phyloP scores from a whole-genome alignment of 2,329 filamentous ascomycete species.

The Aspergillus candidus region DNA sequence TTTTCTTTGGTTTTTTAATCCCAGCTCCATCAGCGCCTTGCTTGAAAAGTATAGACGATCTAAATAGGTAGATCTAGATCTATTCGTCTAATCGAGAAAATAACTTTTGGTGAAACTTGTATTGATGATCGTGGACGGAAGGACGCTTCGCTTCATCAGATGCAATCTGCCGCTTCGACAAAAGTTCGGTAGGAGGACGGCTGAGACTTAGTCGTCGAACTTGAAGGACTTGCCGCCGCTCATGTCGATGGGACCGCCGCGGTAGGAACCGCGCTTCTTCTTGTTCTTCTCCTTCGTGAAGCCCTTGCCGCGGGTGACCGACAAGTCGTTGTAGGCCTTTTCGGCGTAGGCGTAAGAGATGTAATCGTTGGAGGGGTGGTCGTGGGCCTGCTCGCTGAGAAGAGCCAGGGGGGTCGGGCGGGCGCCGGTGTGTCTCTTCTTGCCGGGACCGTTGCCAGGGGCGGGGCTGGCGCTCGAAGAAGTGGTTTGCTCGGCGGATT shows the following conservation, averaged over 20 bases:
- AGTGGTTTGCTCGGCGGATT: constrained; percentile 29
- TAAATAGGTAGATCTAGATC: constrained; percentile 12
- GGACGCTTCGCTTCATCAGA: not conserved
- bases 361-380: constrained; percentile 74
- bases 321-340: constrained; percentile 78
- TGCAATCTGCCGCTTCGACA: not conserved
- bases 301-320: constrained; percentile 87
- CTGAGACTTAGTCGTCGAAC: constrained; percentile 69
- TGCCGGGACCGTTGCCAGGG: constrained; percentile 22
- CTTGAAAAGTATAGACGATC: constrained; percentile 17
- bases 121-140: constrained; percentile 5
- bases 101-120: constrained; percentile 11
- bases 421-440: constrained; percentile 43
- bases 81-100: constrained; percentile 2
- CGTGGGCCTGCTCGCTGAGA: constrained; percentile 61
- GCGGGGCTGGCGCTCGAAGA: constrained; percentile 50
- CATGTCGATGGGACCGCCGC: constrained; percentile 82
- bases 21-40: constrained; percentile 27
- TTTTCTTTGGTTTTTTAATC: not conserved
- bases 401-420: constrained; percentile 70
- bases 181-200: not conserved
- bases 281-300: constrained; percentile 99
- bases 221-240: constrained; percentile 78
- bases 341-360: constrained; percentile 82
- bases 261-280: constrained; percentile 86